Percentiles rank a stretch among this genome's conserved stretches.
Conservation (phyloP, 257 asterid species). For the Solanum verrucosum region DNA sequence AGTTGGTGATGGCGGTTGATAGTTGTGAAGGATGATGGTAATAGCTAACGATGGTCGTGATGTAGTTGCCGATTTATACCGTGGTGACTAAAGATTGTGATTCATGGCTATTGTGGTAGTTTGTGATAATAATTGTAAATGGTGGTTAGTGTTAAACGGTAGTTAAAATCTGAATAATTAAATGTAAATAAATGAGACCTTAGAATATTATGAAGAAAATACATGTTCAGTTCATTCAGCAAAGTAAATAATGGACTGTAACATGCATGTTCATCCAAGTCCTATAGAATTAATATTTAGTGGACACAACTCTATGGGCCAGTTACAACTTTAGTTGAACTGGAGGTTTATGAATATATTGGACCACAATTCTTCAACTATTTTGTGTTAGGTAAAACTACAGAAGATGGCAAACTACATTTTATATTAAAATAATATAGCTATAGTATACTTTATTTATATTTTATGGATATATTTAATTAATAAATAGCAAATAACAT, state of each 20-base stretch:
- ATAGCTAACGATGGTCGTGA: neutral
- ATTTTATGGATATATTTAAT: neutral
- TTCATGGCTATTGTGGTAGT: neutral
- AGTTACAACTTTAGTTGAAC: neutral
- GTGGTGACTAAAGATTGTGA: neutral
- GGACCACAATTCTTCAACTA: neutral
- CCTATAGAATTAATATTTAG: neutral
- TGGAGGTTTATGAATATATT: neutral
- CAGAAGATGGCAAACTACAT: too few species aligned
- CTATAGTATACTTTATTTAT: too few species aligned
- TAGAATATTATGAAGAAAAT: neutral
- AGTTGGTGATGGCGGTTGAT: neutral
- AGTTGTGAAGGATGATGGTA: neutral
- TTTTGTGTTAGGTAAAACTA: neutral
- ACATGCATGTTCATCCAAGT: neutral
- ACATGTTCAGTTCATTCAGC: neutral
- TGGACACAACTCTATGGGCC: neutral
- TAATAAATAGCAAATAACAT: neutral
- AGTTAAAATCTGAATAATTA: too few species aligned
- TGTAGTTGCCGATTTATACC: neutral
- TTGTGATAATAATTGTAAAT: neutral
- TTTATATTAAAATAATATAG: too few species aligned
- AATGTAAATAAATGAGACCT: neutral
- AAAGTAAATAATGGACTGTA: neutral
- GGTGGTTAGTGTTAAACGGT: neutral